Evolutionary conservation across 495 filamentous ascomycete genomes (phyloP), one percentile per base, ranked within the genome.

Genomic region (Annulohypoxylon moriforme): DNA sequence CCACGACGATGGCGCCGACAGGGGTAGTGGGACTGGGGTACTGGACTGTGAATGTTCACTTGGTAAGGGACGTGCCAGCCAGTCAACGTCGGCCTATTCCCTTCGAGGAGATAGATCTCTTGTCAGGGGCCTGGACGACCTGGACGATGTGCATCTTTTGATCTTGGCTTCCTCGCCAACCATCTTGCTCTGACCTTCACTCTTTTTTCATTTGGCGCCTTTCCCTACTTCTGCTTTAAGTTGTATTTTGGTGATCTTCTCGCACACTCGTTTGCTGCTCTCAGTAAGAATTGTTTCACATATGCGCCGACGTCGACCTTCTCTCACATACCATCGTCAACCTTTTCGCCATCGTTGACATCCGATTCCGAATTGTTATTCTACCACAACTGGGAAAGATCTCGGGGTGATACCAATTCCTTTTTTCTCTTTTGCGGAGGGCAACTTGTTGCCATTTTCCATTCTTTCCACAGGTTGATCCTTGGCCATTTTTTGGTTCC

Each of bases 391-490:
- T 63, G 47, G 42, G 50, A 68, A 53, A 42, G 49, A 64, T 65
- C 25, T 62, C 13, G 20, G 64, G 44, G 50, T 56, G 56, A 49
- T 60, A 40, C 42, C 49, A 64, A 38, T 20, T 14, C 40, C 49
- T 68, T 61, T 46, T 61, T 44, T 46, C 63, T 47, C 55, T 57
- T 73, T 64, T 71, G 64, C 53, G 20, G 49, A 56, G 46, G 55
- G 65, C 57, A 73, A 67, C 69, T 75, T 72, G 71, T 72, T 73
- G 59, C 68, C 62, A 38, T 66, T 71, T 81, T 81, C 68, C 55
- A 60, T 85, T 85, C 83, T 75, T 82, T 80, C 82, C 83, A 67
- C 11, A 81, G 82, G 83, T 85, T 84, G 83, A 85, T 79, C 82
- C 83, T 85, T 77, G 82, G 82, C 81, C 76, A 42, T 67, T 71